Percentiles rank a stretch among this genome's conserved stretches.
phyloP scores from a whole-genome alignment of 2,329 filamentous ascomycete species.

The Aspergillus amoenus region DNA sequence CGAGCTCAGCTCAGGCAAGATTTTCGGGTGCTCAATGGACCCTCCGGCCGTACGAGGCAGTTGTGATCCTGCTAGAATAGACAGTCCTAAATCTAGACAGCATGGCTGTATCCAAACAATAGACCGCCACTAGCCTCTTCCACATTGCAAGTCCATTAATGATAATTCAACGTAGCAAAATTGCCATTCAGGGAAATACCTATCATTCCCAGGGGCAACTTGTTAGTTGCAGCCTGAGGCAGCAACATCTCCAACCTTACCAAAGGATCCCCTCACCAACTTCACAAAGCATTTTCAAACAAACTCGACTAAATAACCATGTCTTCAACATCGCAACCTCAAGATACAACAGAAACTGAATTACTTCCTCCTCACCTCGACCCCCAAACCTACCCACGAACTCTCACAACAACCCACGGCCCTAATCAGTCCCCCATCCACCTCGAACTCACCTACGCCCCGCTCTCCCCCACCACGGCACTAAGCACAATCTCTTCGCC shows the following conservation, averaged over 20 bases:
- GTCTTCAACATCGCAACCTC: background rate
- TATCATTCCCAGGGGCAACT: too few relatives aligned
- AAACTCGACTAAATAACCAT: background rate
- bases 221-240: slow-evolving; percentile 3
- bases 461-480: slow-evolving; percentile 36
- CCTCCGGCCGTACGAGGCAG: slow-evolving; percentile 36
- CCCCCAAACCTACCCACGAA: slow-evolving; percentile 43
- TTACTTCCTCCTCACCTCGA: slow-evolving; percentile 33
- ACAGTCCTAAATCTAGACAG: background rate
- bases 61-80: slow-evolving; percentile 19
- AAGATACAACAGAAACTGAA: background rate
- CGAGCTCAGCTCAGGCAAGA: slow-evolving; percentile 18
- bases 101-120: background rate
- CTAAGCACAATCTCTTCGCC: slow-evolving; percentile 42
- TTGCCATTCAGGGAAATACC: background rate
- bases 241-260: background rate
- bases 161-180: background rate
- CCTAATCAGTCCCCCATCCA: slow-evolving; percentile 34
- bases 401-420: slow-evolving; percentile 23
- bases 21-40: slow-evolving; percentile 29
- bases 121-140: background rate
- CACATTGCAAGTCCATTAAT: background rate
- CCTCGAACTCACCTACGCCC: slow-evolving; percentile 42
- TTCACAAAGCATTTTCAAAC: background rate
- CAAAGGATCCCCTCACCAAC: background rate